phyloP scores from a whole-genome alignment of 768 basidiomycete genomes.

The Russula sp. region DNA sequence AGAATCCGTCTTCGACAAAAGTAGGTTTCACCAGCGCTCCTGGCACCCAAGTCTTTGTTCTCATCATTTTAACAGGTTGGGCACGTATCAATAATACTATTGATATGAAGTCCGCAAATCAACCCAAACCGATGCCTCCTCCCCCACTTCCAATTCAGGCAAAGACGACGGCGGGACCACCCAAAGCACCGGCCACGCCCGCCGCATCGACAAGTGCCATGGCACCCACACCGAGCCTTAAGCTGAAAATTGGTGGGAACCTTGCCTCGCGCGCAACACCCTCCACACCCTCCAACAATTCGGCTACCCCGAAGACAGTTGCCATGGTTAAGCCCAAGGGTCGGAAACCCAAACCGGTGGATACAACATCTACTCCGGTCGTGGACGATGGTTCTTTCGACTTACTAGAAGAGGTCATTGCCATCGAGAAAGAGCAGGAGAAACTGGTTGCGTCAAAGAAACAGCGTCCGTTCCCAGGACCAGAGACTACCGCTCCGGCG shows the following conservation, averaged over 20 bases:
- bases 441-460: conserved; percentile 23
- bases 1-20: conserved; percentile 79
- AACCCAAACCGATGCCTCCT: conserved; percentile 22
- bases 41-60: background rate
- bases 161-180: background rate
- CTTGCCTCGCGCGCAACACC: conserved; percentile 18
- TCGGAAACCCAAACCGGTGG: conserved; percentile 41
- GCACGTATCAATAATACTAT: conserved; percentile 78
- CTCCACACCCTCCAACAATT: conserved; percentile 23
- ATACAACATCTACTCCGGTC: conserved; percentile 44
- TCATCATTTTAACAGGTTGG: conserved; percentile 57
- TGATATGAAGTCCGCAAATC: conserved; percentile 48
- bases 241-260: conserved; percentile 32
- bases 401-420: conserved; percentile 73
- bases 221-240: conserved; percentile 30
- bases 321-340: conserved; percentile 28
- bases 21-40: conserved; percentile 39
- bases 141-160: conserved; percentile 21
- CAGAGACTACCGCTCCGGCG: conserved; percentile 13
- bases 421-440: conserved; percentile 50
- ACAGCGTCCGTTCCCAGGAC: conserved; percentile 25
- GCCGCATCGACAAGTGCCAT: conserved; percentile 23
- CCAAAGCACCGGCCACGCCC: conserved; percentile 7
- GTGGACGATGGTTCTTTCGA: conserved; percentile 76
- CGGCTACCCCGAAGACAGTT: background rate